A percentile compares a stretch with the other conserved stretches of the same genome.
These are phyloP conservation scores for Moesziomyces globuligerus DNA, from an alignment of 1,284 basidiomycete genomes.

Conservation along the genomic window DNA sequence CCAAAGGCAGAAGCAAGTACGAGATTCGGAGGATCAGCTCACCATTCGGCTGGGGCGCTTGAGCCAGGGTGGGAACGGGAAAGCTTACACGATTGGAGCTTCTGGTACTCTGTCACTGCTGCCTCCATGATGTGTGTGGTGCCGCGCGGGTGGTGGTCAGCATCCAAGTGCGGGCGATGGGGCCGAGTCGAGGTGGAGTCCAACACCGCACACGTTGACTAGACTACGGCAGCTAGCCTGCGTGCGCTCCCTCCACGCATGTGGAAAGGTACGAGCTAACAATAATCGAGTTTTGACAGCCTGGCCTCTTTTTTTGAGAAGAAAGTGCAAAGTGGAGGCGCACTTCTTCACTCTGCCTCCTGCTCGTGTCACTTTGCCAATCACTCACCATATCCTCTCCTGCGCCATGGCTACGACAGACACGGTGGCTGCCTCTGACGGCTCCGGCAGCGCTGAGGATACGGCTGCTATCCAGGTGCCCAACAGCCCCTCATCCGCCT, in stretches of 20 bases:
- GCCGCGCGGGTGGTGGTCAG: background rate
- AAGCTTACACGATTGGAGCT: conserved; percentile 45
- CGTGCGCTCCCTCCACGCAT: no score
- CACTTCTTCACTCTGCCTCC: no score
- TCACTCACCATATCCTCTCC: background rate
- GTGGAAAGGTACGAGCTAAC: no score
- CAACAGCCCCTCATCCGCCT: conserved; percentile 35
- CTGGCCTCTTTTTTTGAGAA: background rate
- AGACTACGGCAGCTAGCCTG: no score
- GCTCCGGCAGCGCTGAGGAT: background rate
- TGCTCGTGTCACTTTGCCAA: background rate
- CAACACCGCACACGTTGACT: no score
- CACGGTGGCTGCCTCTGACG: no score
- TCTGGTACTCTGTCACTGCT: conserved; percentile 44
- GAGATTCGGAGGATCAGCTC: no score
- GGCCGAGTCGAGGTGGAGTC: conserved; percentile 4
- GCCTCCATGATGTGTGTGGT: conserved; percentile 34
- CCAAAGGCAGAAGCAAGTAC: no score
- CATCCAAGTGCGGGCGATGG: background rate
- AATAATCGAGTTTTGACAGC: background rate
- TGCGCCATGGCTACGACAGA: background rate
- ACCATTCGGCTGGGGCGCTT: no score
- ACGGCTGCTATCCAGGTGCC: conserved; percentile 9
- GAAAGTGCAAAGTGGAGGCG: background rate
- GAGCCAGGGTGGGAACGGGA: no score